Conservation (phyloP, 192 early-diverging fungal genomes). For the Backusella circina region DNA sequence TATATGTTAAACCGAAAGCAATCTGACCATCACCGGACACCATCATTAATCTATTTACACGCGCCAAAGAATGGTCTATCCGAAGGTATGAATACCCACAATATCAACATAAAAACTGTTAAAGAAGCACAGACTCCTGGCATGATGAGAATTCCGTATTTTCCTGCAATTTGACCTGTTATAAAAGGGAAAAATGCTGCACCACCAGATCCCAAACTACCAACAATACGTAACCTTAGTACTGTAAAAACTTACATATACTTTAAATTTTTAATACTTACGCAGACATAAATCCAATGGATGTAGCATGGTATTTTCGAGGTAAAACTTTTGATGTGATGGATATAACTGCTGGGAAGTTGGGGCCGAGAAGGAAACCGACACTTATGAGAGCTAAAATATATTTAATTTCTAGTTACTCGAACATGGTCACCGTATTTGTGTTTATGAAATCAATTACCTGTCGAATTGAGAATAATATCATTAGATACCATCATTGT, state of each 20-base stretch:
- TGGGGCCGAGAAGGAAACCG: conserved; percentile 28
- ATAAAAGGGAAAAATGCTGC: conserved; percentile 23
- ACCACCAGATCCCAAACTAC: conserved; percentile 23
- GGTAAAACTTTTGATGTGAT: conserved; percentile 27
- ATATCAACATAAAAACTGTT: conserved; percentile 8
- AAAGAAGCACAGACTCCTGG: conserved; percentile 9
- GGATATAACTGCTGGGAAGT: conserved; percentile 19
- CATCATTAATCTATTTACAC: neutral
- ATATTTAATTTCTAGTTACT: neutral
- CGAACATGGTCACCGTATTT: neutral
- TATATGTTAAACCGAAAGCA: neutral
- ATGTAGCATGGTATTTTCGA: conserved; percentile 16
- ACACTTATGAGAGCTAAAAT: neutral
- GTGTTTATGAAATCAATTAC: neutral
- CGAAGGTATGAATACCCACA: conserved; percentile 24
- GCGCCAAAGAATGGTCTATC: neutral
- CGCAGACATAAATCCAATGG: conserved; percentile 31
- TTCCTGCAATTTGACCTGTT: conserved; percentile 17
- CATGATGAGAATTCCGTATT: conserved; percentile 20
- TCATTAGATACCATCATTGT: neutral
- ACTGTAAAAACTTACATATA: neutral
- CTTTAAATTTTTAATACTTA: neutral
- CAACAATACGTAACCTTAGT: neutral
- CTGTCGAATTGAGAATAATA: conserved; percentile 4
- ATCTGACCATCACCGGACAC: neutral